Evolutionary conservation across 2,329 filamentous ascomycete species (phyloP).

Genomic region (Monilinia laxa): DNA sequence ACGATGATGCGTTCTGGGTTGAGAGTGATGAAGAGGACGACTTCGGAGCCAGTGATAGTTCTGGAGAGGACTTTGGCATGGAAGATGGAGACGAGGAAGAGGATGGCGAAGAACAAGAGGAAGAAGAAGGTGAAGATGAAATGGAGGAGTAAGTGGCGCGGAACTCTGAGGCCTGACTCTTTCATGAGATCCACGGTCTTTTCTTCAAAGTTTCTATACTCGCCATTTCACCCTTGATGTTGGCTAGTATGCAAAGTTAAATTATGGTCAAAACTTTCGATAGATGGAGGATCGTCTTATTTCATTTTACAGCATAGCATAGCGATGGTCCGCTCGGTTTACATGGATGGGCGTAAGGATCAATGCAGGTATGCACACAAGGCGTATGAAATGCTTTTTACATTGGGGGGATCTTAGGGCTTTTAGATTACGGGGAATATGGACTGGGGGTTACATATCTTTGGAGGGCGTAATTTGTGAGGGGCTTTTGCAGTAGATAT

Average conservation of each 20-base stretch:
- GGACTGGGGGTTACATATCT: constrained; percentile 3
- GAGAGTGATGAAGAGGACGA: constrained; percentile 75
- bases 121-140: constrained; percentile 45
- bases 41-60: constrained; percentile 71
- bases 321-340: constrained; percentile 28
- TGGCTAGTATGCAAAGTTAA: not conserved
- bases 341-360: constrained; percentile 31
- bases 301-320: constrained; percentile 34
- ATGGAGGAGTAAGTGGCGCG: constrained; percentile 27
- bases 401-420: constrained; percentile 15
- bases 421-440: constrained; percentile 25
- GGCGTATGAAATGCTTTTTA: constrained; percentile 25
- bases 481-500: constrained; percentile 14
- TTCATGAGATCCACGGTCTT: constrained; percentile 13
- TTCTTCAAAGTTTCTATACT: not conserved
- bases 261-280: constrained; percentile 15
- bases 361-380: constrained; percentile 26
- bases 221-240: not conserved
- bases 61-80: constrained; percentile 59
- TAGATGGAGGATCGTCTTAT: constrained; percentile 24
- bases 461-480: constrained; percentile 10
- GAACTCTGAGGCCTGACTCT: constrained; percentile 12
- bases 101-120: constrained; percentile 57
- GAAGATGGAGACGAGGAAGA: constrained; percentile 60
- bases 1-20: constrained; percentile 81